Evolutionary conservation across 768 basidiomycete genomes (phyloP), one percentile per base, ranked within the genome.

Genomic region (Collybiopsis luxurians): DNA sequence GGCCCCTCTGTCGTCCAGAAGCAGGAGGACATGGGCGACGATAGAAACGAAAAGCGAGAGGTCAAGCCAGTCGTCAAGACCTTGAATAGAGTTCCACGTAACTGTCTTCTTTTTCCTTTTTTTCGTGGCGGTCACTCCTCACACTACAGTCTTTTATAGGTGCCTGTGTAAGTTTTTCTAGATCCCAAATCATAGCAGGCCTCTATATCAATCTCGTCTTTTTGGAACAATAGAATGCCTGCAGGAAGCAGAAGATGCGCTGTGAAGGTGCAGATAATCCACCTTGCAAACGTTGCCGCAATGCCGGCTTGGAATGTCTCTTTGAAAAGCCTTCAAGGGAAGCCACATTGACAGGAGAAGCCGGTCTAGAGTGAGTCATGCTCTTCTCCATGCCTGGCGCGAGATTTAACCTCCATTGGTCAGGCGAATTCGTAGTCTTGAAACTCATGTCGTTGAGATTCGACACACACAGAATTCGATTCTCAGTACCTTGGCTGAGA

Each of bases 181-280:
- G n/a, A n/a, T n/a, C n/a, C n/a, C n/a, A n/a, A n/a, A n/a, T n/a
- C n/a, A n/a, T n/a, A n/a, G n/a, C 31, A 34, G 31, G 13, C 5
- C 13, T 34, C 5, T 27, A 46, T 58, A 36, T 46, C 44, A 30
- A 34, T 56, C 15, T 53, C 47, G 28, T 57, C 46, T 58, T 60
- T 66, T 62, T 70, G 4, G 31, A 23, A 36, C 60, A 6, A 34
- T 34, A 95, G 92, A 95, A 95, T 85, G 91, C 93, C 17, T 96
- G 95, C 71, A 79, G 95, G 63, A 91, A 93, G 66, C 94, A 95
- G 78, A 97, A 97, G 76, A 97, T 97, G 95, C 81, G 94, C 63
- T 98, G 95, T 68, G 93, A 95, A 70, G 94, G 93, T 1, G 95
- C 94, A 15, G 95, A 97, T 69, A 94, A 92, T 65, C 95, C 95